Base-by-base conservation (phyloP, 2,329 filamentous ascomycete genomes). In the Colletotrichum orchidophilum region DNA sequence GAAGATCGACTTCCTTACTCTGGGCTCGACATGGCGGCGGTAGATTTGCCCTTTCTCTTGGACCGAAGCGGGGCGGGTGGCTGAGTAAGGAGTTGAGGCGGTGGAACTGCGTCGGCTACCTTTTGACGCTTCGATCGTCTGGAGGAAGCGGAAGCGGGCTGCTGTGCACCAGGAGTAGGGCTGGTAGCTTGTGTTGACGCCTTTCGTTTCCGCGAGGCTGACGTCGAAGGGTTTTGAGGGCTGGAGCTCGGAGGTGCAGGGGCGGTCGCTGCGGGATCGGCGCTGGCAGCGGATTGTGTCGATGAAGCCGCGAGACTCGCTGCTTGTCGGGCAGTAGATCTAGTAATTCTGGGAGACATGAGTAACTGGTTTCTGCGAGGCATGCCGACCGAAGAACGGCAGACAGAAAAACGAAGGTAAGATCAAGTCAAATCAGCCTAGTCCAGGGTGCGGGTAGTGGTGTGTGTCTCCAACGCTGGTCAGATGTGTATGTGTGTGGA, bases 341-440 rank as follows among this genome's bases (percentile, higher is more conserved):
- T 94, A 88, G 96, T 98, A 79, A 96, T 92, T 94, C 95, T 98
- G 90, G 91, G 87, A 90, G 94, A 94, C 95, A 97, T 98, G 91
- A 96, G 94, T 92, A 81, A 81, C 80, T 78, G 75, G 75, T 68
- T 77, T 73, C 74, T 66, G 29, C 49, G 66, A 70, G 62, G 66
- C 66, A 72, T 70, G 60, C 55, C 66, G 54, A 53, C 66, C 53
- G 39, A 50, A 61, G 50, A 53, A 59, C n/a, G 54, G 59, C n/a
- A 60, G 53, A 53, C 33, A 46, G 73, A 66, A 74, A 66, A 63
- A 63, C 70, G 63, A 73, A 60, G 58, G 46, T 53, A 31, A 49
- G 9, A 53, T 52, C 29, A 67, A 62, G 60, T 63, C 69, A 63
- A 42, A n/a, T 58, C 46, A 24, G 68, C 27, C 49, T 21, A 63